Conservation (phyloP, 2,329 filamentous ascomycete genomes). For the Apiospora aurea region DNA sequence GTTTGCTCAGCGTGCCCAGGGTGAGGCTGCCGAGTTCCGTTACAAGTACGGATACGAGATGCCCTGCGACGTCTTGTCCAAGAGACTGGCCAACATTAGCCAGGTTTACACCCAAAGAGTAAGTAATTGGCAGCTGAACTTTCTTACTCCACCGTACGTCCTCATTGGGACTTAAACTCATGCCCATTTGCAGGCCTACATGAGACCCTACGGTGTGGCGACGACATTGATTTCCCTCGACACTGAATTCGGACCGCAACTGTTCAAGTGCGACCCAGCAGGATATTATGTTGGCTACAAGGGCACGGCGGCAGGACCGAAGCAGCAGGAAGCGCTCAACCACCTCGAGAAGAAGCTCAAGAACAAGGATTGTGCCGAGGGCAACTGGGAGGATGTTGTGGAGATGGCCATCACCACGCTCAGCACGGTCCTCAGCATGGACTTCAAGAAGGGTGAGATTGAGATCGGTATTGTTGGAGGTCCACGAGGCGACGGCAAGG, state of each 20-base stretch:
- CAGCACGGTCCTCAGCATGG: conserved; percentile 96
- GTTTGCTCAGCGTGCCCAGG: conserved; percentile 89
- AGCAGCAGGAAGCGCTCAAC: conserved; percentile 98
- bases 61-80: conserved; percentile 96
- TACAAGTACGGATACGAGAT: conserved; percentile 99
- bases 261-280: conserved; percentile 98
- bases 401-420: conserved; percentile 95
- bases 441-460: conserved; percentile 99
- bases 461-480: conserved; percentile 97
- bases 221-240: conserved; percentile 95
- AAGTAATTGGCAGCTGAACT: conserved; percentile 37
- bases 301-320: conserved; percentile 94
- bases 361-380: conserved; percentile 95
- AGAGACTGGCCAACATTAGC: conserved; percentile 97
- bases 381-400: conserved; percentile 96
- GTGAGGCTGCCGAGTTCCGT: conserved; percentile 95
- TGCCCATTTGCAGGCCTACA: conserved; percentile 73
- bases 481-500: conserved; percentile 80
- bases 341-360: conserved; percentile 99
- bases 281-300: conserved; percentile 99
- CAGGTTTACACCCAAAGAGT: conserved; percentile 99
- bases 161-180: conserved; percentile 34
- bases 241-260: conserved; percentile 87
- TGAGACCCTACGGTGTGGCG: conserved; percentile 95
- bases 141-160: conserved; percentile 21